These are phyloP conservation scores for Trichoderma asperelloides DNA, from an alignment of 495 filamentous ascomycete genomes.

Conservation along the genomic window DNA sequence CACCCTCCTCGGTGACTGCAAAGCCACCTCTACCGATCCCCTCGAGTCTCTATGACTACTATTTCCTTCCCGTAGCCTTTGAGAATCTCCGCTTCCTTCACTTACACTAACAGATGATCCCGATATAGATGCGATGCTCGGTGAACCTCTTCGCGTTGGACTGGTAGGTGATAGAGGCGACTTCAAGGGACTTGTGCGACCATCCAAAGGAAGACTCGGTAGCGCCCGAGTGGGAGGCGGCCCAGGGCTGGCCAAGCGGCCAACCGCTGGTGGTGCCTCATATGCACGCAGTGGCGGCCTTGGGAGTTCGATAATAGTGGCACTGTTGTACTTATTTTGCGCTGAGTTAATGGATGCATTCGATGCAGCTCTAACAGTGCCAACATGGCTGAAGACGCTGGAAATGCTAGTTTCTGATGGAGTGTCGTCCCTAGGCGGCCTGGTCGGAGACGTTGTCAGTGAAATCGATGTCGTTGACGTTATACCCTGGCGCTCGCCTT, in stretches of 20 bases:
- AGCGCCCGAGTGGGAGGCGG: slow-evolving; percentile 20
- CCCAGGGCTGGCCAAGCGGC: slow-evolving; percentile 19
- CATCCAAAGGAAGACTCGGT: not conserved
- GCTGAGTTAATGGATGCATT: not conserved
- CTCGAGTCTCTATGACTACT: not conserved
- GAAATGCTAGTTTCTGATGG: not conserved
- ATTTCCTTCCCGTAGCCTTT: not conserved
- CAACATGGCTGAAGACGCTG: not conserved
- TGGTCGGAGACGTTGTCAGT: not conserved
- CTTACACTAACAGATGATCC: not conserved
- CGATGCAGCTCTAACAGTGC: not conserved
- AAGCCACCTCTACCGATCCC: not conserved
- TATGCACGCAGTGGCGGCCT: slow-evolving; percentile 16
- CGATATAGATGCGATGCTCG: not conserved
- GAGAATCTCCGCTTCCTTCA: not conserved
- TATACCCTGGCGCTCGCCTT: not conserved
- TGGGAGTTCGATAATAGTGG: slow-evolving; percentile 14
- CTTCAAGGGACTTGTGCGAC: not conserved
- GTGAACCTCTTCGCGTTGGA: not conserved
- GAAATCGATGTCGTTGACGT: not conserved
- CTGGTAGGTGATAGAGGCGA: not conserved
- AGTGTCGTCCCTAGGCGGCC: not conserved
- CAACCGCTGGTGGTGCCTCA: slow-evolving; percentile 16
- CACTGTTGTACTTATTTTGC: not conserved
- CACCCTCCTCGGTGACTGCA: slow-evolving; percentile 12